Conservation (phyloP, 2,329 filamentous ascomycete species). For the Falciphora oryzae region DNA sequence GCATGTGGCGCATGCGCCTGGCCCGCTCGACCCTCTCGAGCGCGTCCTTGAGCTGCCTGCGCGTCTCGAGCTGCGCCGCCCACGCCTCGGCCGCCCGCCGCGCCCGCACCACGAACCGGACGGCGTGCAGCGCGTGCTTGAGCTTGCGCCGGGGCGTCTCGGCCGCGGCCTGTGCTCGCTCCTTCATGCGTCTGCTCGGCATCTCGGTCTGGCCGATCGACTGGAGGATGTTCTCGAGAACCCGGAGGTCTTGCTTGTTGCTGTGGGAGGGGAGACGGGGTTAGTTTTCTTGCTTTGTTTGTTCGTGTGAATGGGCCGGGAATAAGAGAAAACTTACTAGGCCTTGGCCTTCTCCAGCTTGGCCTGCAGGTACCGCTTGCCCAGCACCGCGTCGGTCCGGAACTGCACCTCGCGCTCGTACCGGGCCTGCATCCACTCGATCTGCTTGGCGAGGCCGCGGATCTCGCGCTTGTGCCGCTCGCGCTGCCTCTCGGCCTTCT, state of each 20-base stretch:
- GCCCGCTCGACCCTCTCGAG: slow-evolving; percentile 40
- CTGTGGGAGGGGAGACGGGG: slow-evolving; percentile 39
- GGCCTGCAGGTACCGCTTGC: slow-evolving; percentile 76
- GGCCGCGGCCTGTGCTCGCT: neutral
- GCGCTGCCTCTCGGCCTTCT: slow-evolving; percentile 9
- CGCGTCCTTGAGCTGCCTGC: slow-evolving; percentile 42
- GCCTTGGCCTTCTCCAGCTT: slow-evolving; percentile 79
- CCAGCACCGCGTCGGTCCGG: slow-evolving; percentile 73
- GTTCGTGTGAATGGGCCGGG: neutral
- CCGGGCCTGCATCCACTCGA: slow-evolving; percentile 81
- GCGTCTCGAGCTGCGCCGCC: slow-evolving; percentile 45
- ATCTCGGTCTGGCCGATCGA: slow-evolving; percentile 32
- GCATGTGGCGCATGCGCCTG: slow-evolving; percentile 35
- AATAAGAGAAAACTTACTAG: slow-evolving; percentile 61
- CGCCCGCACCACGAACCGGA: slow-evolving; percentile 48
- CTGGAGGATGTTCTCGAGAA: slow-evolving; percentile 79
- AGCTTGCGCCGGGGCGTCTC: slow-evolving; percentile 18
- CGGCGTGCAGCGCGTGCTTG: slow-evolving; percentile 23
- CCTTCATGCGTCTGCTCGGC: neutral
- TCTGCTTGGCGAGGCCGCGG: slow-evolving; percentile 78
- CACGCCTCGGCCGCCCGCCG: slow-evolving; percentile 42
- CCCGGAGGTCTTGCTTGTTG: slow-evolving; percentile 84
- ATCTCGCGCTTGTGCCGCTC: slow-evolving; percentile 65
- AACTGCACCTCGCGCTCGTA: slow-evolving; percentile 76
- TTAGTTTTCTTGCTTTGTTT: slow-evolving; percentile 6